Evolutionary conservation across 78 protist species (phyloP), one percentile per base, ranked within the genome.

Genomic region (Trichosphaerium sp.): DNA sequence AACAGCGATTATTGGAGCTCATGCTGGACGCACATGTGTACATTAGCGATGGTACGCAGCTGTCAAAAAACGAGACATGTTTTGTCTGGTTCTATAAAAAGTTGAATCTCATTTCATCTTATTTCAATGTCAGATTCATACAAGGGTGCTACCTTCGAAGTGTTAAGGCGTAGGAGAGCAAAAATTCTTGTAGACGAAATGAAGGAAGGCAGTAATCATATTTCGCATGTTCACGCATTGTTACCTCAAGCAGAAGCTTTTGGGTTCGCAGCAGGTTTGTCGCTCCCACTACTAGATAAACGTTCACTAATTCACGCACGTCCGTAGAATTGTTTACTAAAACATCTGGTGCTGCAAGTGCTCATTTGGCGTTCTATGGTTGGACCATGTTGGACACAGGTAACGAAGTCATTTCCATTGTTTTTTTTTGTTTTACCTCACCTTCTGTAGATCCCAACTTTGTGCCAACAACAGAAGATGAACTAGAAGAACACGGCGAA

Each of bases 181-280:
- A 37, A 41, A 8, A 57, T 96, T 8, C 34, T 84, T 5, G 47
- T 75, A 15, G 98, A 96, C 47, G 81, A 74, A 25, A 52, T 89
- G 82, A 42, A 49, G 15, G 96, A 91, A 29, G 94, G 96, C 41
- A 80, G 96, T 8, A 64, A 58, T 11, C 40, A 75, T 11, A 92
- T 95, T 55, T 25, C 78, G 47, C 8, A 48, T n/a, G 82, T 92
- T 56, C 55, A 75, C 26, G 78, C 94, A 1, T 1, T 47, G 25
- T 56, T 96, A 1, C 98, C 99, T 2, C 97, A 85, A 1, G 75
- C 21, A 5, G 95, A 94, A 62, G 49, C 78, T n/a, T 92, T 93
- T 70, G 97, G 97, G 25, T 79, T 95, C 39, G 75, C 87, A 1
- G 48, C 41, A 2, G 75, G 70, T 1, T 0, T 48, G 21, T 31